Evolutionary conservation across 1,284 basidiomycete genomes (phyloP).

Genomic region (Apiotrichum gracile): DNA sequence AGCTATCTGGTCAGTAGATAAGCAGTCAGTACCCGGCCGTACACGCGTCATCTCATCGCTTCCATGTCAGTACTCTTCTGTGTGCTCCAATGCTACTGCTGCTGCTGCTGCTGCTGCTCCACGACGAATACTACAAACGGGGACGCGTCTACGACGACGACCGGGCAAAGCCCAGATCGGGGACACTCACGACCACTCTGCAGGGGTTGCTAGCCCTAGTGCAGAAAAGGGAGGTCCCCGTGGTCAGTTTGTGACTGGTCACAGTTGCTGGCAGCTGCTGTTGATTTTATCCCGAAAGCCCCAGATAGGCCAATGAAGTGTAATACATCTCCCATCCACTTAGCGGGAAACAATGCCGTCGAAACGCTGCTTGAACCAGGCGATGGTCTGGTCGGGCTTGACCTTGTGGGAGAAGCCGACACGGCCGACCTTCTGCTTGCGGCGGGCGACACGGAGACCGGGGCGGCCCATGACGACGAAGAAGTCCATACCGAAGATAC

Average conservation of each 20-base stretch:
- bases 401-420: conserved; percentile 85
- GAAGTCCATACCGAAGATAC: conserved; percentile 98
- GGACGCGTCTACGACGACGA: not conserved
- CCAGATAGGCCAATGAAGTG: conserved; percentile 11
- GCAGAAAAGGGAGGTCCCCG: conserved; percentile 6
- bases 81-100: not conserved
- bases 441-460: conserved; percentile 82
- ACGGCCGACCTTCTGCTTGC: conserved; percentile 82
- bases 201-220: conserved; percentile 2
- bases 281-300: not conserved
- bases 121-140: not conserved
- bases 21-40: too few relatives aligned
- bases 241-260: not conserved
- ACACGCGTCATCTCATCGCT: too few relatives aligned
- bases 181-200: conserved; percentile 6
- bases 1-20: too few relatives aligned
- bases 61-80: not conserved
- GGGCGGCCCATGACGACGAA: conserved; percentile 97
- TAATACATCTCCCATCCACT: conserved; percentile 13
- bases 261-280: not conserved
- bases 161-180: not conserved
- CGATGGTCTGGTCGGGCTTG: conserved; percentile 86
- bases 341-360: conserved; percentile 76
- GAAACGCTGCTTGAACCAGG: conserved; percentile 99
- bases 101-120: not conserved